Percentiles rank a stretch among this genome's conserved stretches.
phyloP scores from a whole-genome alignment of 176 grass and related monocot species.

The Oryza punctata region DNA sequence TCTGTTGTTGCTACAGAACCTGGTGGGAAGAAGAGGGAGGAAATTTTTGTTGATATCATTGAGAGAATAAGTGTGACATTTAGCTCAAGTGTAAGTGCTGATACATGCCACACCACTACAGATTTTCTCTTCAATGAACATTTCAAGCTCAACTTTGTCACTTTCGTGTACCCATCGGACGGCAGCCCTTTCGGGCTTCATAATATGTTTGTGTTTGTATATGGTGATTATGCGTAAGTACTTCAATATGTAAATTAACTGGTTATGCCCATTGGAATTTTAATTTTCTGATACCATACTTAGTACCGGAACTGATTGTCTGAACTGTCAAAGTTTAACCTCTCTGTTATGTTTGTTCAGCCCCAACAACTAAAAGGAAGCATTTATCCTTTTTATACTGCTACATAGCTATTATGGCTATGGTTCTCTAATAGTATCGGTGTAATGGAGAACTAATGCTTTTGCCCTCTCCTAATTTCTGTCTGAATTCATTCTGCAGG shows the following conservation, averaged over 20 bases:
- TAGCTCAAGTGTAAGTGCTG: conserved; percentile 87
- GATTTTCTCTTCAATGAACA: not conserved
- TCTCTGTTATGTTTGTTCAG: not conserved
- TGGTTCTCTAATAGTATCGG: not conserved
- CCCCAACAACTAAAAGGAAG: not conserved
- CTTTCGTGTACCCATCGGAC: too few relatives aligned
- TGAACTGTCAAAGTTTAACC: not conserved
- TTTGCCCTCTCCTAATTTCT: not conserved
- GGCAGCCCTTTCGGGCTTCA: too few relatives aligned
- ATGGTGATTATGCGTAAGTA: not conserved
- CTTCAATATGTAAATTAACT: not conserved
- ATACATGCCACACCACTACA: not conserved
- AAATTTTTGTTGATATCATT: conserved; percentile 99
- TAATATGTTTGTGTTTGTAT: conserved; percentile 19
- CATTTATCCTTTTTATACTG: conserved; percentile 15
- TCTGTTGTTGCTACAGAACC: conserved; percentile 89
- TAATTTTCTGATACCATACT: conserved; percentile 15
- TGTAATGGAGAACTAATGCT: conserved; percentile 1
- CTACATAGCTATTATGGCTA: conserved; percentile 17
- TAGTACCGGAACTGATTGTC: not conserved
- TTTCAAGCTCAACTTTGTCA: too few relatives aligned
- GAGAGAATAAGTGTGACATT: conserved; percentile 99
- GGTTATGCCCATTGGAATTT: not conserved
- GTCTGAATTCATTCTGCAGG: conserved; percentile 52
- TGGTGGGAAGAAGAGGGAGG: conserved; percentile 96